A percentile compares a stretch with the other conserved stretches of the same genome.
These are phyloP conservation scores for Rhodotorula babjevae DNA, from an alignment of 768 basidiomycete genomes.

Conservation along the genomic window DNA sequence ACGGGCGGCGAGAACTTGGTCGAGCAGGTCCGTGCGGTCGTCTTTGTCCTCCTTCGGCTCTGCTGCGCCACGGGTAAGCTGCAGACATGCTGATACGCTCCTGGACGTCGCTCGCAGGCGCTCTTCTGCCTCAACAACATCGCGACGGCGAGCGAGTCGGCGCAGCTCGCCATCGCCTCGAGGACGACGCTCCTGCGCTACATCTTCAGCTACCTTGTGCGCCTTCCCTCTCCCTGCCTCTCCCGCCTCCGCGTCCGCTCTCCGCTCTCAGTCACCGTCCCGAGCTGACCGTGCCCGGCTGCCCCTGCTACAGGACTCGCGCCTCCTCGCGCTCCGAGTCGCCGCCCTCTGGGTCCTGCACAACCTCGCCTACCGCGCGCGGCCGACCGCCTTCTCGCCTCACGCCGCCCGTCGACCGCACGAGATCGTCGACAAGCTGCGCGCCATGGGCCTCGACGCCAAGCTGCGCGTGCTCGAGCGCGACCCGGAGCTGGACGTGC, in stretches of 20 bases:
- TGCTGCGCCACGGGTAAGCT: background rate
- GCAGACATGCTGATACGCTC: background rate
- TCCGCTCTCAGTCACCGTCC: too few relatives aligned
- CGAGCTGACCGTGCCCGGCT: background rate
- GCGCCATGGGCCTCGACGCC: constrained; percentile 38
- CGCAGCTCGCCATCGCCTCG: constrained; percentile 38
- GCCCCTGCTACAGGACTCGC: constrained; percentile 9
- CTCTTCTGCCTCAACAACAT: constrained; percentile 40
- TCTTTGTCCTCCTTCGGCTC: too few relatives aligned
- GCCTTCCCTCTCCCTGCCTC: background rate
- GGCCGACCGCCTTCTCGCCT: background rate
- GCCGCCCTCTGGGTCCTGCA: constrained; percentile 38
- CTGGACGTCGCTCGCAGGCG: constrained; percentile 26
- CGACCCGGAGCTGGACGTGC: constrained; percentile 39
- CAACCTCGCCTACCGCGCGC: constrained; percentile 35
- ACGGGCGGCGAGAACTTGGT: background rate
- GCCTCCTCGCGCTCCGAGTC: constrained; percentile 23
- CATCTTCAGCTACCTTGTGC: constrained; percentile 37
- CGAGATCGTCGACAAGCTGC: constrained; percentile 34
- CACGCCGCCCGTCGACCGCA: background rate
- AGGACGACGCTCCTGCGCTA: constrained; percentile 16
- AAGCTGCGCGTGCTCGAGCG: constrained; percentile 33
- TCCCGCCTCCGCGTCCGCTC: background rate
- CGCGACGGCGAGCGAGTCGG: constrained; percentile 29
- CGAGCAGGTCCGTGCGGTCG: constrained; percentile 15